Percentiles rank a stretch among this genome's conserved stretches.
phyloP scores from a whole-genome alignment of 495 filamentous ascomycete genomes.

The Aspergillus campestris region DNA sequence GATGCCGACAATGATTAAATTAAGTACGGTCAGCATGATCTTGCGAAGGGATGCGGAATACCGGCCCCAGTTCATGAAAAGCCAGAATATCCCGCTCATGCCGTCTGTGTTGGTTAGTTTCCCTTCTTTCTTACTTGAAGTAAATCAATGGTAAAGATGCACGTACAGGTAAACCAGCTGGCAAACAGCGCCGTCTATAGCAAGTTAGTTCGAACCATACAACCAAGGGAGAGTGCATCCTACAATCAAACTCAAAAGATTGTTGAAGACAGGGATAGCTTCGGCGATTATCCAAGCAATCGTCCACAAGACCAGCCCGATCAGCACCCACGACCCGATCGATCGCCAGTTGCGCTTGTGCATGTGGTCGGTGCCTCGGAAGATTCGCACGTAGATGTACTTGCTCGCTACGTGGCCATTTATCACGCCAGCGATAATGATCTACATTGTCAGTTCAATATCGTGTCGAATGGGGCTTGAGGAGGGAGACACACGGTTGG shows the following conservation, averaged over 20 bases:
- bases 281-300: slow-evolving; percentile 56
- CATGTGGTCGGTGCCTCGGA: slow-evolving; percentile 39
- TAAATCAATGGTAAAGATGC: neutral
- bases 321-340: slow-evolving; percentile 38
- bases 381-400: slow-evolving; percentile 50
- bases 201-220: neutral
- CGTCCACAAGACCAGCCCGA: slow-evolving; percentile 44
- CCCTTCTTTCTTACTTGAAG: too few relatives aligned
- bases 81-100: slow-evolving; percentile 29
- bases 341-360: slow-evolving; percentile 37
- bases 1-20: slow-evolving; percentile 20
- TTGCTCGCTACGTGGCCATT: slow-evolving; percentile 46
- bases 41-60: slow-evolving; percentile 16
- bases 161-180: slow-evolving; percentile 18
- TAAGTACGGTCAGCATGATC: slow-evolving; percentile 24
- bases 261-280: slow-evolving; percentile 55
- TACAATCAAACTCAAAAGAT: slow-evolving; percentile 38
- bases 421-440: slow-evolving; percentile 44
- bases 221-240: neutral
- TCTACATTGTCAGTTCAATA: slow-evolving; percentile 3
- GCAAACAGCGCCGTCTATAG: slow-evolving; percentile 10
- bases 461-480: too few relatives aligned
- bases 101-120: slow-evolving; percentile 14
- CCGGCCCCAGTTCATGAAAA: slow-evolving; percentile 27
- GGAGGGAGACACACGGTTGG: slow-evolving; percentile 38